Percentiles rank a stretch among this genome's conserved stretches.
phyloP scores from a whole-genome alignment of 305 asterid species.

The Plantago coronopus region DNA sequence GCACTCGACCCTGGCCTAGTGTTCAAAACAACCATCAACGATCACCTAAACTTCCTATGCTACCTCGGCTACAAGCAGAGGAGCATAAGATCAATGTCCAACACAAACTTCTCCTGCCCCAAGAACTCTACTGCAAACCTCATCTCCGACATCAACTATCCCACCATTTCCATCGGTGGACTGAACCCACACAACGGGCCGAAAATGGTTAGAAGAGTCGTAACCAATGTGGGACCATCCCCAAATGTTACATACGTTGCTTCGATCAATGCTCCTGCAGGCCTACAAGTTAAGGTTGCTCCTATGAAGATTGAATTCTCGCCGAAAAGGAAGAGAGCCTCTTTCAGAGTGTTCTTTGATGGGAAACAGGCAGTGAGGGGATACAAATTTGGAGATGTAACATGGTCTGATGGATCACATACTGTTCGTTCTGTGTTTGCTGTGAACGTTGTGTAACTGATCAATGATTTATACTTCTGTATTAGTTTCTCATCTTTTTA shows the following conservation, averaged over 20 bases:
- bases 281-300: slow-evolving; percentile 39
- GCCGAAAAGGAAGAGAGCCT: slow-evolving; percentile 23
- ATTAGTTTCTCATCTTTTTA: too few relatives aligned
- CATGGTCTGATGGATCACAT: slow-evolving; percentile 61
- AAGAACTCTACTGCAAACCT: slow-evolving; percentile 22
- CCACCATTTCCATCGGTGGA: slow-evolving; percentile 52
- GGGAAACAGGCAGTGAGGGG: slow-evolving; percentile 45
- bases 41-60: slow-evolving; percentile 54
- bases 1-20: slow-evolving; percentile 68
- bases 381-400: slow-evolving; percentile 51
- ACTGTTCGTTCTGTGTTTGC: slow-evolving; percentile 54
- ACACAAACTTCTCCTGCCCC: slow-evolving; percentile 43
- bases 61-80: slow-evolving; percentile 45
- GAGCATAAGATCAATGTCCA: slow-evolving; percentile 35
- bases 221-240: slow-evolving; percentile 42
- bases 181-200: slow-evolving; percentile 27
- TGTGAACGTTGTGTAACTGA: slow-evolving; percentile 38
- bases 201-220: slow-evolving; percentile 44
- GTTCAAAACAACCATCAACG: slow-evolving; percentile 45
- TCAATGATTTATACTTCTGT: background rate
- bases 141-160: slow-evolving; percentile 55
- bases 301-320: slow-evolving; percentile 38
- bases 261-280: slow-evolving; percentile 41
- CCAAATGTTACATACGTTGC: slow-evolving; percentile 37
- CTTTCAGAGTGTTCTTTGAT: slow-evolving; percentile 50